Base-by-base conservation (phyloP, 176 grass and related monocot genomes). In the Alloteropsis semialata region DNA sequence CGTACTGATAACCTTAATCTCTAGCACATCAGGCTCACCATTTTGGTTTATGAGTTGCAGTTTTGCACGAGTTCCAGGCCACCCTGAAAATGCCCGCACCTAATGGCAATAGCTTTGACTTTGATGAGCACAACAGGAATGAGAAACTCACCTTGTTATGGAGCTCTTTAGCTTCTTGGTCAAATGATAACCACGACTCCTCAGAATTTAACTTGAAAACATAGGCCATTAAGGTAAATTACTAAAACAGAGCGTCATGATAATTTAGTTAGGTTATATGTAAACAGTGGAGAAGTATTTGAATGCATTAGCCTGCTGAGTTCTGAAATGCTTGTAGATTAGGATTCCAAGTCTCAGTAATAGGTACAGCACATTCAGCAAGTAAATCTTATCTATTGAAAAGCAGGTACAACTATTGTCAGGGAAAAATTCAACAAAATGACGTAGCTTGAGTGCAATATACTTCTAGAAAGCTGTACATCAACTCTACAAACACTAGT, bases 1-100 rank as follows among this genome's bases (percentile, higher is more conserved):
- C 4, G 96, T 95, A 73, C 78, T 93, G 74, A 93, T 93, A 58
- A 98, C 80, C 80, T 98, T 98, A 24, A 97, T 90, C 62, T 93
- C 92, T 80, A 93, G 65, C 28, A 75, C 60, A 25, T 91, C 72
- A 0, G 42, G 63, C n/a, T 84, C 74, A 39, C 91, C 82, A 41
- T 78, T 84, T 73, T 85, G 88, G 77, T 86, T 89, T 57, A 85
- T 10, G n/a, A 98, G 78, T 81, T 88, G 87, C 58, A 98, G 30
- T 22, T 81, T 98, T 34, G 89, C 82, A 6, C 92, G 88, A 53
- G 92, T 98, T 72, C 96, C 91, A 72, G 96, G 92, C 96, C 92
- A 95, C 54, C 92, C 96, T 92, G 96, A 87, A 86, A 98, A 98
- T 76, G 96, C 92, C 24, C 96, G 88, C 62, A 98, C 92, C 96